Conservation (phyloP, 441 rosid species). For the Pelargonium cotyledonis region DNA sequence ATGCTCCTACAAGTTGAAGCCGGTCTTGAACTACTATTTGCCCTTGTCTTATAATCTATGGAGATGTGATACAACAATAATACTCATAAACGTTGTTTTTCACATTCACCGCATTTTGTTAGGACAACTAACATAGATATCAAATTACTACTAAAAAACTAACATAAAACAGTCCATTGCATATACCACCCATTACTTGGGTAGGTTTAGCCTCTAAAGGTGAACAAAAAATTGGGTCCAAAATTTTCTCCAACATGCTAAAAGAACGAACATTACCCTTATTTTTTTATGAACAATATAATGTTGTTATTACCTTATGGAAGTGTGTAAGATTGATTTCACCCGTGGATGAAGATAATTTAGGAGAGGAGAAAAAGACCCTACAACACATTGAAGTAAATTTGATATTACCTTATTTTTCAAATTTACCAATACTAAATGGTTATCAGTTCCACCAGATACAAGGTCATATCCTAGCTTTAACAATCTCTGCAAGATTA, state of each 20-base stretch:
- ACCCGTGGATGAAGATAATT: too few species aligned
- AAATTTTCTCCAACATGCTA: too few species aligned
- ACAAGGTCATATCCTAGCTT: conserved; percentile 79
- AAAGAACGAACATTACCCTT: too few species aligned
- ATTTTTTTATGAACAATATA: too few species aligned
- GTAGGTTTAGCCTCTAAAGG: too few species aligned
- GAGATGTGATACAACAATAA: neutral
- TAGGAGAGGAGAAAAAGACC: neutral
- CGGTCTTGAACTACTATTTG: neutral
- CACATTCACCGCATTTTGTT: neutral
- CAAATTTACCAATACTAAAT: conserved; percentile 85
- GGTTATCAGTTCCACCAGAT: conserved; percentile 95
- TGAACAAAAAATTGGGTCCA: too few species aligned
- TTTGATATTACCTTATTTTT: conserved; percentile 56
- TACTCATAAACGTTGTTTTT: neutral
- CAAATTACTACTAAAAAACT: neutral
- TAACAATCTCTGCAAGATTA: conserved; percentile 53
- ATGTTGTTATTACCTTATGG: too few species aligned
- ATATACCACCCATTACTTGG: too few species aligned
- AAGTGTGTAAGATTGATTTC: too few species aligned
- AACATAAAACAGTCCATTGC: neutral
- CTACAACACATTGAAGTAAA: neutral
- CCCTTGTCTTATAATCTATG: neutral
- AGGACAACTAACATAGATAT: neutral
- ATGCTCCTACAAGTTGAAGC: too few species aligned